Conservation (phyloP, 768 basidiomycete genomes). For the Boletales sp. region DNA sequence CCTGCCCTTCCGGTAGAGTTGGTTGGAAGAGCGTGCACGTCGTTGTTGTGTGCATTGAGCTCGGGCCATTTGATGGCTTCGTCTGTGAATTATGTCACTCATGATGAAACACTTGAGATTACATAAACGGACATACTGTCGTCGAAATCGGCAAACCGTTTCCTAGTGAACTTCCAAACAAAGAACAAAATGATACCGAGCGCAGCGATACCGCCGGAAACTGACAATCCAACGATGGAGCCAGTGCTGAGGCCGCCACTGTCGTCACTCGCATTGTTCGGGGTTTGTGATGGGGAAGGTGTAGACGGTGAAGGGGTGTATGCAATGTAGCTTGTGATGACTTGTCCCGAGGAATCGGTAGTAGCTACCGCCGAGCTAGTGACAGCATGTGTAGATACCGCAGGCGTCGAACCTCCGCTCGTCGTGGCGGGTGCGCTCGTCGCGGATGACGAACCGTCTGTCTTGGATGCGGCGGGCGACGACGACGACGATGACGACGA, state of each 20-base stretch:
- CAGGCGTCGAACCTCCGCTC: neutral
- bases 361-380: conserved; percentile 11
- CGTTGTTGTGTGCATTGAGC: conserved; percentile 60
- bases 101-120: conserved; percentile 9
- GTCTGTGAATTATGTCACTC: conserved; percentile 35
- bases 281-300: conserved; percentile 20
- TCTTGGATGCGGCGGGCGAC: conserved; percentile 1
- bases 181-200: conserved; percentile 72
- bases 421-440: neutral
- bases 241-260: conserved; percentile 53
- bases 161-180: conserved; percentile 83
- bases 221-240: conserved; percentile 76
- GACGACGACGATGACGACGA: neutral
- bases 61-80: conserved; percentile 94
- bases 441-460: conserved; percentile 1
- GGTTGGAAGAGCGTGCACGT: conserved; percentile 64
- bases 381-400: conserved; percentile 1
- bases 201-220: conserved; percentile 74
- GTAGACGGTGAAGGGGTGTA: conserved; percentile 15
- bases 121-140: conserved; percentile 55
- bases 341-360: conserved; percentile 26
- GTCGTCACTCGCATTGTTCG: conserved; percentile 12
- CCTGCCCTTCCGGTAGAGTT: conserved; percentile 68
- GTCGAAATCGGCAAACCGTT: conserved; percentile 71
- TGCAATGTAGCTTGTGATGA: conserved; percentile 22